Evolutionary conservation across 768 basidiomycete genomes (phyloP).

Genomic region (Tulasnella sp.): DNA sequence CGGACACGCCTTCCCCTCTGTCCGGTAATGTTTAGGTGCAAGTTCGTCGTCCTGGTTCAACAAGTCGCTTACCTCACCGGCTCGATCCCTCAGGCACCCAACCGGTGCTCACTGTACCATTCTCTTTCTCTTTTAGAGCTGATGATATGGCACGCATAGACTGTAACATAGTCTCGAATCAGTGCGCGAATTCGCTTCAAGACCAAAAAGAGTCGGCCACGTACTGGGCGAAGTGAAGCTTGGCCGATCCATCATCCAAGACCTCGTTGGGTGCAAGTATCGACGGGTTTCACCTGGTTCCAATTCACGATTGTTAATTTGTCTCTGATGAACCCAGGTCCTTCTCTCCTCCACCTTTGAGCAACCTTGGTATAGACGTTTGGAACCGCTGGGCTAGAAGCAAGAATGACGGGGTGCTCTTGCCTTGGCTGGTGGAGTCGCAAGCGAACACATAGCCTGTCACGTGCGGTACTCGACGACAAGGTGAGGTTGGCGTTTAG

Average conservation of each 20-base stretch:
- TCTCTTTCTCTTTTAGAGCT: slow-evolving; percentile 50
- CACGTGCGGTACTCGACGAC: background rate
- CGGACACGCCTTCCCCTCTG: background rate
- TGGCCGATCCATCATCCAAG: slow-evolving; percentile 74
- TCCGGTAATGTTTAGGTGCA: background rate
- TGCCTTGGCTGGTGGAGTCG: slow-evolving; percentile 84
- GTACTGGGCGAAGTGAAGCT: slow-evolving; percentile 78
- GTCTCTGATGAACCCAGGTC: background rate
- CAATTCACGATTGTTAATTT: slow-evolving; percentile 60
- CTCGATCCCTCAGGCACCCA: too few relatives aligned
- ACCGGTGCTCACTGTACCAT: too few relatives aligned
- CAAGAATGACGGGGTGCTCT: slow-evolving; percentile 73
- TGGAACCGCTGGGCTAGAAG: slow-evolving; percentile 72
- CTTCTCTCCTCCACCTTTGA: slow-evolving; percentile 32
- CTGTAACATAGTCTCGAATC: slow-evolving; percentile 40
- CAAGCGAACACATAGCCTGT: slow-evolving; percentile 80
- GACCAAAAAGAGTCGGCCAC: background rate
- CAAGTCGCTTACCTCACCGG: background rate
- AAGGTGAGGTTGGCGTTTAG: background rate
- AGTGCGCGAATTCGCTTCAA: background rate
- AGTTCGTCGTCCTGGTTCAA: background rate
- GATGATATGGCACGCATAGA: slow-evolving; percentile 50
- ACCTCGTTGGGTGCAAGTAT: slow-evolving; percentile 54
- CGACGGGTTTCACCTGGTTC: slow-evolving; percentile 63
- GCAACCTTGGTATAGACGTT: slow-evolving; percentile 58